phyloP scores from a whole-genome alignment of 1,284 basidiomycete species.

The Cystobasidium sp. region DNA sequence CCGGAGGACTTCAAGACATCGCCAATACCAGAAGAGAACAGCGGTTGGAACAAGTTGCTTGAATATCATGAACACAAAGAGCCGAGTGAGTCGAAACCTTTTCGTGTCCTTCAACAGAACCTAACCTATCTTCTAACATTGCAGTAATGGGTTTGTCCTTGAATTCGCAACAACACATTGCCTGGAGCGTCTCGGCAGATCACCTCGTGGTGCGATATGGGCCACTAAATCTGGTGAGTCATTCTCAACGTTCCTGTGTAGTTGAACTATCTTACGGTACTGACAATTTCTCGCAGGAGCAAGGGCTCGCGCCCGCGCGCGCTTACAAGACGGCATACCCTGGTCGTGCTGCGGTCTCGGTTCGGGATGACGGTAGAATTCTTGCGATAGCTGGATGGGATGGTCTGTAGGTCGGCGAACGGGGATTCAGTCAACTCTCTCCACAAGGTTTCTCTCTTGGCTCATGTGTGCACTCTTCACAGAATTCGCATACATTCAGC shows the following conservation, averaged over 20 bases:
- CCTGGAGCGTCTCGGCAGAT: constrained; percentile 44
- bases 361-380: constrained; percentile 47
- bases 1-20: background rate
- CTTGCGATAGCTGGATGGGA: constrained; percentile 52
- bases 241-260: background rate
- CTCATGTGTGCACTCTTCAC: background rate
- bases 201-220: constrained; percentile 48
- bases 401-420: constrained; percentile 46
- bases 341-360: constrained; percentile 43
- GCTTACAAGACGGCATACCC: constrained; percentile 42
- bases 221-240: constrained; percentile 15
- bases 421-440: background rate
- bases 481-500: constrained; percentile 49
- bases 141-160: constrained; percentile 50
- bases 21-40: constrained; percentile 33
- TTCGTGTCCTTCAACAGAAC: background rate
- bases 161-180: background rate
- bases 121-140: background rate
- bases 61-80: constrained; percentile 50
- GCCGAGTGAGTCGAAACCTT: constrained; percentile 45
- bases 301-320: background rate
- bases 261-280: background rate
- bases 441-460: no score
- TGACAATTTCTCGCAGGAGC: background rate
- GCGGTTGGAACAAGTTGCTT: constrained; percentile 49